Percentiles rank a stretch among this genome's conserved stretches.
Evolutionary conservation across 768 basidiomycete species (phyloP).

Genomic region (Xerocomus potaroensis): DNA sequence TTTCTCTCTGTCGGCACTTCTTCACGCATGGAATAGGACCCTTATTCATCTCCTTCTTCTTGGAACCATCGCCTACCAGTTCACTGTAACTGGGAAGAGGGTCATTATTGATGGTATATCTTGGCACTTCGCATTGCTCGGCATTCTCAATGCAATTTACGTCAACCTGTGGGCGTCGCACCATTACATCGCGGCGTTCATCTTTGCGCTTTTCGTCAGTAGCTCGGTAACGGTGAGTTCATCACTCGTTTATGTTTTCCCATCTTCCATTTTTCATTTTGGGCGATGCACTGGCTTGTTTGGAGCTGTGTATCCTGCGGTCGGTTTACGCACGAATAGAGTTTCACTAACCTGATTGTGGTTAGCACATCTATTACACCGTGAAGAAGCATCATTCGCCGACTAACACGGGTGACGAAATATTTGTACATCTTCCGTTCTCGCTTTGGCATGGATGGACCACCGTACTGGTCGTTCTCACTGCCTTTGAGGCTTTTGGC

Average conservation of each 20-base stretch:
- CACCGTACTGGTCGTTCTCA: constrained; percentile 75
- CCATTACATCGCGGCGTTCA: constrained; percentile 77
- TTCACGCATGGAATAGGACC: constrained; percentile 47
- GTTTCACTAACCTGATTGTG: constrained; percentile 12
- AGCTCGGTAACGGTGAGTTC: constrained; percentile 51
- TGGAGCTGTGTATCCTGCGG: constrained; percentile 2
- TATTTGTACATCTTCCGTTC: constrained; percentile 95
- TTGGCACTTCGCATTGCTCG: constrained; percentile 91
- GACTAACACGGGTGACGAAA: constrained; percentile 64
- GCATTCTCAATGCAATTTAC: constrained; percentile 83
- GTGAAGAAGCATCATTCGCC: constrained; percentile 83
- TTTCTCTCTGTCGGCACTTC: neutral
- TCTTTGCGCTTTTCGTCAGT: constrained; percentile 85
- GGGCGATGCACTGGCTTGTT: constrained; percentile 1
- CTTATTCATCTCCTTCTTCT: constrained; percentile 88
- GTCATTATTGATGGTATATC: constrained; percentile 82
- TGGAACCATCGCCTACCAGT: constrained; percentile 88
- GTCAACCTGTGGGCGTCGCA: constrained; percentile 80
- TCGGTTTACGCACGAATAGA: constrained; percentile 1
- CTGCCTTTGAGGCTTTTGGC: constrained; percentile 88
- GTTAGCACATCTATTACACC: constrained; percentile 86
- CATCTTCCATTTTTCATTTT: constrained; percentile 16
- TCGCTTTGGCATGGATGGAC: constrained; percentile 94
- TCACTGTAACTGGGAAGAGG: constrained; percentile 70
- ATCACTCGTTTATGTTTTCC: neutral